phyloP scores from a whole-genome alignment of 345 rosid species.

The Reutealis trisperma region DNA sequence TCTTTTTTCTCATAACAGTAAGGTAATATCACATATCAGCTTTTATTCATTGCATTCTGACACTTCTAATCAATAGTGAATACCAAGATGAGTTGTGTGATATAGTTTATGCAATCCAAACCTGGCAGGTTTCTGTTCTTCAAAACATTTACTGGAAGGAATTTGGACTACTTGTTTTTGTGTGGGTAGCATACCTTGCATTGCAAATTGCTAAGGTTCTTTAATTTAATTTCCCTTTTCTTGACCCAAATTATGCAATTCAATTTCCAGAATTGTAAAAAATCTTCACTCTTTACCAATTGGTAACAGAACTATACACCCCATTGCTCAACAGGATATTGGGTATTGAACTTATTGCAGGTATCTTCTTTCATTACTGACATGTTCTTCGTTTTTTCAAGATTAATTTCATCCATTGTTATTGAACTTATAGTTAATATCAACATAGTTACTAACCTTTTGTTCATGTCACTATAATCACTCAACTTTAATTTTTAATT shows the following conservation, averaged over 20 bases:
- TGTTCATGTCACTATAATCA: too few species aligned
- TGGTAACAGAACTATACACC: constrained; percentile 51
- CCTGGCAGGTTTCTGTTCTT: constrained; percentile 40
- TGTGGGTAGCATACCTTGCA: constrained; percentile 42
- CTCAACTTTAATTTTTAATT: too few species aligned
- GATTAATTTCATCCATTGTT: too few species aligned
- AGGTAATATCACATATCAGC: too few species aligned
- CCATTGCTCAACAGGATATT: constrained; percentile 59
- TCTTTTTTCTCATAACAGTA: too few species aligned
- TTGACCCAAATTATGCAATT: background rate
- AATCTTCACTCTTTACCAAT: background rate
- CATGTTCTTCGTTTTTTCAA: background rate
- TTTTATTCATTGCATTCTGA: too few species aligned
- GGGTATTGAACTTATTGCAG: constrained; percentile 68
- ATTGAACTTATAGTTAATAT: too few species aligned
- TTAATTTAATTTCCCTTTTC: too few species aligned
- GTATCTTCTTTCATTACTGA: constrained; percentile 24
- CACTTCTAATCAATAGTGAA: too few species aligned
- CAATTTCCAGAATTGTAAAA: background rate
- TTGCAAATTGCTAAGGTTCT: constrained; percentile 49
- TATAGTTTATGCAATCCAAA: background rate
- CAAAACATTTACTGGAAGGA: constrained; percentile 50
- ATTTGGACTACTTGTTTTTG: constrained; percentile 42
- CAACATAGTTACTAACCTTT: too few species aligned
- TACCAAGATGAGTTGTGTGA: too few species aligned